Evolutionary conservation across 1,284 basidiomycete genomes (phyloP), one percentile per base, ranked within the genome.

Genomic region (Lentinula novae-zelandiae): DNA sequence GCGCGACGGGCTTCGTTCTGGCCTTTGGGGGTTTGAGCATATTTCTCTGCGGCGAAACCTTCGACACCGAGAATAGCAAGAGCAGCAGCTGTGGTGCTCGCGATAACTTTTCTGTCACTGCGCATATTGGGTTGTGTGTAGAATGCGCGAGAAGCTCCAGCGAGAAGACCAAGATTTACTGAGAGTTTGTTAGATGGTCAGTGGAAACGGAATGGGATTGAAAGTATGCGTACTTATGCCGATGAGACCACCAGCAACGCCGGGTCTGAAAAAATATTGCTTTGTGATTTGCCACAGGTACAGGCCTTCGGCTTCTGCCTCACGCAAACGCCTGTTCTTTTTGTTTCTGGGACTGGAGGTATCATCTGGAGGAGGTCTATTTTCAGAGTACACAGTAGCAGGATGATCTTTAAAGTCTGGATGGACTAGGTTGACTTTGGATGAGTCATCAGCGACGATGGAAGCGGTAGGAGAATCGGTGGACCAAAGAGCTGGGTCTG

Each of bases 151-250:
- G 85, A 84, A 13, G 83, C 77, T 9, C 82, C 81, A 1, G 82
- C 82, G 33, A 92, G 68, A 39, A 92, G 73, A 36, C 90, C 90
- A 63, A 92, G 75, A 71, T 93, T 93, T 58, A 90, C 89, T 90
- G 63, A 0, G 22, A 22, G 20, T 6, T 60, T 36, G 17, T 61
- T 40, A 51, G 27, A 56, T 22, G 31, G 53, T 5, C 36, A 63
- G 62, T 44, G 2, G 55, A 33, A 33, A 36, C 36, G 17, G 12
- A 46, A 51, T 49, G 50, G 39, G 57, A 48, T 12, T 48, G 2
- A 44, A 13, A n/a, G 17, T 5, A 12, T 6, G 78, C 82, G 27
- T 65, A 90, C 89, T 78, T 42, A 92, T 72, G 59, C 90, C 90
- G 64, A 92, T 66, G 20, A 92, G 75, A 51, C 91, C 90, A 50